A percentile compares a stretch with the other conserved stretches of the same genome.
Evolutionary conservation across 306 rosid species (phyloP).

Genomic region (Gynostemma pentaphyllum): DNA sequence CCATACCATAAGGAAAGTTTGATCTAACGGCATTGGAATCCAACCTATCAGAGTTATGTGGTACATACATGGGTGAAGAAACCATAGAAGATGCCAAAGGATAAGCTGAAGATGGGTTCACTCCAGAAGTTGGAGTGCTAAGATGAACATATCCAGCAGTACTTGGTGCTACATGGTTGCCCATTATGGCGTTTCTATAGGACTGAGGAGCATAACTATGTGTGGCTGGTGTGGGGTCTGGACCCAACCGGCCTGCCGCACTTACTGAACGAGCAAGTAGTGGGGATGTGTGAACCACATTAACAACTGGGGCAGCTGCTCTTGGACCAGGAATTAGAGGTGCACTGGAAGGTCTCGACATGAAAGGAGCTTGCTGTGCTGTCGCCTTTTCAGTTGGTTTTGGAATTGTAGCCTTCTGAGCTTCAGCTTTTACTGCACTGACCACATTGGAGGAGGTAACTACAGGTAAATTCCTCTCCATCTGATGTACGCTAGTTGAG

Average conservation of each 20-base stretch:
- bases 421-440: slow-evolving; percentile 42
- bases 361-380: slow-evolving; percentile 34
- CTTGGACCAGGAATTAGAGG: slow-evolving; percentile 73
- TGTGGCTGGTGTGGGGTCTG: slow-evolving; percentile 66
- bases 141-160: slow-evolving; percentile 42
- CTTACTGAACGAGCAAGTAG: slow-evolving; percentile 71
- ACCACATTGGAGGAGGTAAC: slow-evolving; percentile 27
- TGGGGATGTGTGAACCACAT: slow-evolving; percentile 63
- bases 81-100: slow-evolving; percentile 51
- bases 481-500: slow-evolving; percentile 32
- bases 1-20: slow-evolving; percentile 43
- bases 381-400: slow-evolving; percentile 43
- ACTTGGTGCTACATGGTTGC: slow-evolving; percentile 47
- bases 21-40: slow-evolving; percentile 39
- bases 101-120: slow-evolving; percentile 37
- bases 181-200: slow-evolving; percentile 84
- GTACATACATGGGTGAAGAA: slow-evolving; percentile 45
- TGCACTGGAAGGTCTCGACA: slow-evolving; percentile 83
- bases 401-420: slow-evolving; percentile 34
- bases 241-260: slow-evolving; percentile 85
- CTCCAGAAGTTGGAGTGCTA: slow-evolving; percentile 42
- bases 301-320: slow-evolving; percentile 61
- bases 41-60: slow-evolving; percentile 54
- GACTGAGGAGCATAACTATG: slow-evolving; percentile 75
- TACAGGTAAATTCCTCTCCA: slow-evolving; percentile 33